phyloP scores from a whole-genome alignment of 164 flowering plant species.

The Nelumbo lutea region DNA sequence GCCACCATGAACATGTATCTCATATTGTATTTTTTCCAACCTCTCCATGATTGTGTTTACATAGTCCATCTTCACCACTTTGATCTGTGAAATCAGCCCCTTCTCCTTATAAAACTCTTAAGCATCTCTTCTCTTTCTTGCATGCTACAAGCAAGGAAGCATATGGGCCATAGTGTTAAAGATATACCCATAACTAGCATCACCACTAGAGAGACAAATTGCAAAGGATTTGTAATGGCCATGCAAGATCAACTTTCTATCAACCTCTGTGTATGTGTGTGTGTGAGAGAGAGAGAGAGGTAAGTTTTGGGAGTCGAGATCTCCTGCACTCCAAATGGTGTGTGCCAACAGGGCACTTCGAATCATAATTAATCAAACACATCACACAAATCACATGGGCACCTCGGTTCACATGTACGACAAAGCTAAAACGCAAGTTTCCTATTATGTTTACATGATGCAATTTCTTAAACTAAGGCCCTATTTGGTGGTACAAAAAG shows the following conservation, averaged over 20 bases:
- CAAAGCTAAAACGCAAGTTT: no score
- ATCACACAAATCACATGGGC: no score
- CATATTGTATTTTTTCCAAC: conserved; percentile 76
- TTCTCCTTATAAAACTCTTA: conserved; percentile 61
- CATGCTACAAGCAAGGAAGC: conserved; percentile 45
- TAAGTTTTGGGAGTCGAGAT: conserved; percentile 28
- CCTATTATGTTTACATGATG: no score
- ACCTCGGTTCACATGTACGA: no score
- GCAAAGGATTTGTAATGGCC: conserved; percentile 33
- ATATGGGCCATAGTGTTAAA: neutral
- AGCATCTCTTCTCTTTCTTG: conserved; percentile 75
- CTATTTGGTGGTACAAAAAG: no score
- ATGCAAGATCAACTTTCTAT: conserved; percentile 62
- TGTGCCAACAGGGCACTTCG: no score
- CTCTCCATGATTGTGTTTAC: conserved; percentile 69
- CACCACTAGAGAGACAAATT: conserved; percentile 58
- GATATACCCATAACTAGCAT: conserved; percentile 58
- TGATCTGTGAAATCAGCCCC: conserved; percentile 50
- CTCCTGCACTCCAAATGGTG: no score
- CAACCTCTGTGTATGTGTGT: conserved; percentile 27
- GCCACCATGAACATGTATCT: conserved; percentile 78
- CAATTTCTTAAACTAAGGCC: no score
- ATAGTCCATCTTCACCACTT: conserved; percentile 69
- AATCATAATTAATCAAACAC: no score
- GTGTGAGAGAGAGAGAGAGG: conserved; percentile 26